Base-by-base conservation (phyloP, 805 yeast genomes). In the Pachysolen tannophilus region DNA sequence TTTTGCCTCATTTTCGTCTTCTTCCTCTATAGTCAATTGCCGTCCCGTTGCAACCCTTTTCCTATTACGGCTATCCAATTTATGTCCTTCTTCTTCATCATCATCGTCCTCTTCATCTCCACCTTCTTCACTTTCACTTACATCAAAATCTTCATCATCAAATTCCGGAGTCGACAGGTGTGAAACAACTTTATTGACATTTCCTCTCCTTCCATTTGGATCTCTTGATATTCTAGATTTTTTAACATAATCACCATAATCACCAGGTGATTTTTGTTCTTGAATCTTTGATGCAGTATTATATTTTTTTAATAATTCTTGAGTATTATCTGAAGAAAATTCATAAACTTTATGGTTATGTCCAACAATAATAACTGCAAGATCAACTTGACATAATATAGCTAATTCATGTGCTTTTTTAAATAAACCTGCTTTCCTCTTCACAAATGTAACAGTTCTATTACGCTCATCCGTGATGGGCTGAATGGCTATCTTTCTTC, bases 401-500 rank as follows among this genome's bases (percentile, higher is more conserved):
- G 96, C 78, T 37, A 92, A 66, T 56, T 82, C 92, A 52, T 82
- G 82, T 2, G 90, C 90, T 55, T 82, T 82, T 51, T 83, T 83
- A 60, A 92, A 88, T 21, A 90, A 65, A 2, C 98, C 98, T 0
- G 95, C 94, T 56, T 90, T 90, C 37, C 98, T 73, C 58, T 90
- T 90, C 43, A 85, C 85, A 56, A 90, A 92, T 0, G 98, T 90
- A 14, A 79, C 84, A 5, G 82, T 75, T 38, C 84, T 59, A 59
- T 87, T 90, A 38, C 97, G 68, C 56, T 90, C 97, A 48, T 90
- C 95, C 9, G 77, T 65, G 40, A 90, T 78, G 25, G 97, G 97
- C 58, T 84, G 78, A 48, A 90, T 90, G 43, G 83, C 92, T 45
- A 90, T 90, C 59, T 90, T 92, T 63, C 97, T 82, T 68, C 98